Percentiles rank a stretch among this genome's conserved stretches.
Evolutionary conservation across 805 yeast species (phyloP).

Genomic region (Starmerella davenportii): DNA sequence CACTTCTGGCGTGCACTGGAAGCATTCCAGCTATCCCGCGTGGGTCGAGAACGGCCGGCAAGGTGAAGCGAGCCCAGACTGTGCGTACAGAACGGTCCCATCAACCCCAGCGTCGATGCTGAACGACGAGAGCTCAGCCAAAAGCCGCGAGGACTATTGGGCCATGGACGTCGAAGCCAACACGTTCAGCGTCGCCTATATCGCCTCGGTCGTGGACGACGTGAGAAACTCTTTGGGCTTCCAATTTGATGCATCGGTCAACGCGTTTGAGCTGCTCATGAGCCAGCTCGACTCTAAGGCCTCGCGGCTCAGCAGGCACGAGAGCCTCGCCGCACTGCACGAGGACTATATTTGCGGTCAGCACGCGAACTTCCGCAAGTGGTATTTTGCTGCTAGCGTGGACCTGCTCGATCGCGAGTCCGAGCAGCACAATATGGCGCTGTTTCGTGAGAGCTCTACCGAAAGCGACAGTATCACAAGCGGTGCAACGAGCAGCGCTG

Average conservation of each 20-base stretch:
- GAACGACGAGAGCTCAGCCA: background rate
- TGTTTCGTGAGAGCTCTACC: background rate
- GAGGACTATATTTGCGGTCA: slow-evolving; percentile 61
- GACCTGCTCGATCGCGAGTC: slow-evolving; percentile 29
- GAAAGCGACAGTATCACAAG: background rate
- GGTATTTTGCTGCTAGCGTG: slow-evolving; percentile 62
- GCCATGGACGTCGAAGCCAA: background rate
- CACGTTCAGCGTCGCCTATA: slow-evolving; percentile 24
- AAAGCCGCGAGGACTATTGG: background rate
- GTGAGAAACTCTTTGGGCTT: slow-evolving; percentile 45
- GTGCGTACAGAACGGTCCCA: background rate
- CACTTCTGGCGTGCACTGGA: slow-evolving; percentile 16
- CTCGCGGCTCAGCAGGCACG: slow-evolving; percentile 39
- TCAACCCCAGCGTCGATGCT: background rate
- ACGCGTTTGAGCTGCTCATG: slow-evolving; percentile 50
- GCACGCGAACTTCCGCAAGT: slow-evolving; percentile 48
- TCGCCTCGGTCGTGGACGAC: slow-evolving; percentile 38
- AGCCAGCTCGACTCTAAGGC: slow-evolving; percentile 49
- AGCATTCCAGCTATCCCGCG: slow-evolving; percentile 64
- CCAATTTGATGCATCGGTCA: slow-evolving; percentile 45
- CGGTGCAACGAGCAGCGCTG: background rate
- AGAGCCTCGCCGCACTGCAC: slow-evolving; percentile 44
- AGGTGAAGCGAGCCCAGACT: background rate
- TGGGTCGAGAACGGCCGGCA: slow-evolving; percentile 40
- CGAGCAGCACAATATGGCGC: background rate